Percentiles rank a stretch among this genome's conserved stretches.
These are phyloP conservation scores for Solanum paucissectum DNA, from an alignment of 257 asterid species.

Conservation along the genomic window DNA sequence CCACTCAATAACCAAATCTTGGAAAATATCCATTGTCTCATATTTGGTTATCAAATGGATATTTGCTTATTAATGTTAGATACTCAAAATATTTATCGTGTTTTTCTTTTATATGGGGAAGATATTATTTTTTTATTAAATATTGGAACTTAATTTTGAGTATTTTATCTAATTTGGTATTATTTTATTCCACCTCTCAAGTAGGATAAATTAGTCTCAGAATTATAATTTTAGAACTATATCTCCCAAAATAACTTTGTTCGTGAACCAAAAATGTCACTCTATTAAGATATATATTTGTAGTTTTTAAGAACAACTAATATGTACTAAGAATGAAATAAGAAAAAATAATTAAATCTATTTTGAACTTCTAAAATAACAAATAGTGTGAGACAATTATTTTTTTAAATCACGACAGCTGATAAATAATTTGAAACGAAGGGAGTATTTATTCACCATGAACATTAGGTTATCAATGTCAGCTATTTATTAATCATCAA, in stretches of 20 bases:
- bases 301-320: too few relatives aligned
- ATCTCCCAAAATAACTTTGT: too few relatives aligned
- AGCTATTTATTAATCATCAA: background rate
- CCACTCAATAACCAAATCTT: background rate
- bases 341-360: background rate
- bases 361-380: background rate
- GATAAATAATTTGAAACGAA: background rate
- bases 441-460: background rate
- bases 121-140: too few relatives aligned
- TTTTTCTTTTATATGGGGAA: background rate
- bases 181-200: too few relatives aligned
- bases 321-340: background rate
- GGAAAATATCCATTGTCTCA: background rate
- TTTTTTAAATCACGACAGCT: background rate
- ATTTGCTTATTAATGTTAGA: too few relatives aligned
- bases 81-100: background rate
- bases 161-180: too few relatives aligned
- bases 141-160: too few relatives aligned
- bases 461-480: background rate
- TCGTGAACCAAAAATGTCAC: too few relatives aligned
- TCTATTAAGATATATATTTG: too few relatives aligned
- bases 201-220: too few relatives aligned
- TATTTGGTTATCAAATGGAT: background rate
- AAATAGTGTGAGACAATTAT: background rate
- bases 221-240: too few relatives aligned